Conservation (phyloP, 805 yeast genomes). For the Lipomyces sp. region DNA sequence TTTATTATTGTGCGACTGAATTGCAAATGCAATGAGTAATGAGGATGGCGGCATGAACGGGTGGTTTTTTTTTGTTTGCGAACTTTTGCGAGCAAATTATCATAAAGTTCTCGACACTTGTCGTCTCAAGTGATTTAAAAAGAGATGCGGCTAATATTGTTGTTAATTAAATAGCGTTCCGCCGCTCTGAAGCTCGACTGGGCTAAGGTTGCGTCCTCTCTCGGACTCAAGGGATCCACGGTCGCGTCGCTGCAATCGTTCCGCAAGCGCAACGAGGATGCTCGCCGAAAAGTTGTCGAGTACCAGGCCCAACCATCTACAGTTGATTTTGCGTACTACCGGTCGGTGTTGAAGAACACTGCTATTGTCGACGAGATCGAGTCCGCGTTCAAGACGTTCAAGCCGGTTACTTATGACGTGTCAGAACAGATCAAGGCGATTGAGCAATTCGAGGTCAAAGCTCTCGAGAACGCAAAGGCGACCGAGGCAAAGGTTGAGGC, state of each 20-base stretch:
- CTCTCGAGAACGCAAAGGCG: constrained; percentile 90
- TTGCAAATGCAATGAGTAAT: neutral
- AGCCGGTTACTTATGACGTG: constrained; percentile 84
- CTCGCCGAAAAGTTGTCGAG: constrained; percentile 77
- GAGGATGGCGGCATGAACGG: neutral
- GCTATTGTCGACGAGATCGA: constrained; percentile 81
- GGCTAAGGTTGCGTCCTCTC: constrained; percentile 84
- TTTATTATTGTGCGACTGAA: neutral
- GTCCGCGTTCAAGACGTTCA: constrained; percentile 71
- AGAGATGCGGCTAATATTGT: neutral
- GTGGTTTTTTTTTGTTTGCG: neutral
- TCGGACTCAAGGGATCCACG: constrained; percentile 92
- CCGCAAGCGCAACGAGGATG: constrained; percentile 99
- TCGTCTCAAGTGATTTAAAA: neutral
- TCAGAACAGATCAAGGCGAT: constrained; percentile 89
- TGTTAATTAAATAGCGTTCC: constrained; percentile 26
- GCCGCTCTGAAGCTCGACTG: constrained; percentile 86
- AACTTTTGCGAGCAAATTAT: too few species aligned
- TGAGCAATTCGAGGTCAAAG: constrained; percentile 92
- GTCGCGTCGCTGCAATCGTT: constrained; percentile 85
- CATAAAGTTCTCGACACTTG: too few species aligned
- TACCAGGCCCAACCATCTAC: constrained; percentile 72
- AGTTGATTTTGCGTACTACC: constrained; percentile 84
- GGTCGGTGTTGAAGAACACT: constrained; percentile 77
- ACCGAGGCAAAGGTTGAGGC: constrained; percentile 87